Conservation (phyloP, 1,284 basidiomycete species). For the Ceratobasidium sp. region DNA sequence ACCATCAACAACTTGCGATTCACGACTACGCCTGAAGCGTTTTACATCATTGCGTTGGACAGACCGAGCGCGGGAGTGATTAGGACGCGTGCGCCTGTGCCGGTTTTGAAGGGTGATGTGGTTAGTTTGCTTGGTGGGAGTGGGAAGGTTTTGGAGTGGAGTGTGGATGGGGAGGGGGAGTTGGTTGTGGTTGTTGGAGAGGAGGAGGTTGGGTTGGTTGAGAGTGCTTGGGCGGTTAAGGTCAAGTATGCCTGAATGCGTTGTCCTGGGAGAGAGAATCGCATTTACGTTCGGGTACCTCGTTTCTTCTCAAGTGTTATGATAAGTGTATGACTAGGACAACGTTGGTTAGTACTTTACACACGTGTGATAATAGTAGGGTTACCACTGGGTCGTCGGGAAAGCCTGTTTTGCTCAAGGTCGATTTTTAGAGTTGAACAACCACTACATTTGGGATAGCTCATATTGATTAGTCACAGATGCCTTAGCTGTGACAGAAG, state of each 20-base stretch:
- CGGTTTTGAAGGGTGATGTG: slow-evolving; percentile 63
- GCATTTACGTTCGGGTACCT: too few species aligned
- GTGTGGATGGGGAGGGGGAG: slow-evolving; percentile 9
- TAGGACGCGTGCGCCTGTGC: slow-evolving; percentile 62
- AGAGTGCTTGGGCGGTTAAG: slow-evolving; percentile 65
- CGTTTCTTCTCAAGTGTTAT: too few species aligned
- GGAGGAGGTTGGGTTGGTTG: slow-evolving; percentile 55
- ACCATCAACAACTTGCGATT: slow-evolving; percentile 61
- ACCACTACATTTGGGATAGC: too few species aligned
- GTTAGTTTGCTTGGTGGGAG: slow-evolving; percentile 61
- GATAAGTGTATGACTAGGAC: too few species aligned
- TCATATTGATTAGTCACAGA: too few species aligned
- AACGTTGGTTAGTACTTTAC: too few species aligned
- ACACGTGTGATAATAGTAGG: too few species aligned
- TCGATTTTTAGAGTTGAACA: too few species aligned
- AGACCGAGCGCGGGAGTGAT: slow-evolving; percentile 59
- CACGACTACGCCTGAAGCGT: slow-evolving; percentile 65
- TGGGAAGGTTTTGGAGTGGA: slow-evolving; percentile 48
- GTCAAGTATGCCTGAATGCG: slow-evolving; percentile 55
- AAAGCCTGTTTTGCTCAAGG: too few species aligned
- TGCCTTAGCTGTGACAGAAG: too few species aligned
- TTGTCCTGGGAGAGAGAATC: too few species aligned
- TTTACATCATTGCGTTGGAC: slow-evolving; percentile 67
- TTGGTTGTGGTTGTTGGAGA: slow-evolving; percentile 57
- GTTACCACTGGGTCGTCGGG: too few species aligned